Percentiles rank a stretch among this genome's conserved stretches.
phyloP scores from a whole-genome alignment of 1,139 yeast species.

The Blastobotrys persicus region DNA sequence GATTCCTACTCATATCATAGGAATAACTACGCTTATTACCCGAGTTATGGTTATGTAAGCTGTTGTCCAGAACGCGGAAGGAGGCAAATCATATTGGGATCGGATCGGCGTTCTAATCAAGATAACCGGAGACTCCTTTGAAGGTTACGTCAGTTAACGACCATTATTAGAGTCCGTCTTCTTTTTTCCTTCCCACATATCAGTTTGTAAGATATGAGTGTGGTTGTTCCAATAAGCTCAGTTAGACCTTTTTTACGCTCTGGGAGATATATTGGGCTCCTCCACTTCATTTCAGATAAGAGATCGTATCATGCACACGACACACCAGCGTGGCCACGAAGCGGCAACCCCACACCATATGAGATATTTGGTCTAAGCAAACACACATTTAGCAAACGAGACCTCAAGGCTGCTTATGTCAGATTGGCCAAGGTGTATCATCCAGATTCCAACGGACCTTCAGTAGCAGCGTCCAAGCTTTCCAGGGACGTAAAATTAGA shows the following conservation, averaged over 20 bases:
- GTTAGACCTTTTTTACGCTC: neutral
- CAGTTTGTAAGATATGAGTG: neutral
- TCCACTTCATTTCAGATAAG: neutral
- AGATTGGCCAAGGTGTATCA: constrained; percentile 77
- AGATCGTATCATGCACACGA: neutral
- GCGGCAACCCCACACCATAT: constrained; percentile 61
- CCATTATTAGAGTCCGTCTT: no score
- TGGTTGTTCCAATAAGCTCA: neutral
- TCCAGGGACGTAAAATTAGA: constrained; percentile 31
- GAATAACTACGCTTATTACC: no score
- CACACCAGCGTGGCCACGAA: constrained; percentile 14
- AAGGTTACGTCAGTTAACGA: no score
- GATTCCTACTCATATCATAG: no score
- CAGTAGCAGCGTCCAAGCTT: constrained; percentile 11
- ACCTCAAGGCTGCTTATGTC: constrained; percentile 56
- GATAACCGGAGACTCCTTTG: no score
- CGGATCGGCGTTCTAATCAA: no score
- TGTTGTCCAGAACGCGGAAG: no score
- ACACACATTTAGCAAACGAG: constrained; percentile 42
- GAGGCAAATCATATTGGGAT: no score
- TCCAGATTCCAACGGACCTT: constrained; percentile 57
- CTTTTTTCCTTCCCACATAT: no score
- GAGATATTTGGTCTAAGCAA: constrained; percentile 52
- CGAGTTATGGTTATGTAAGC: no score
- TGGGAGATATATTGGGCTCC: neutral